Base-by-base conservation (phyloP, 768 basidiomycete genomes). In the Tricholoma sp. region DNA sequence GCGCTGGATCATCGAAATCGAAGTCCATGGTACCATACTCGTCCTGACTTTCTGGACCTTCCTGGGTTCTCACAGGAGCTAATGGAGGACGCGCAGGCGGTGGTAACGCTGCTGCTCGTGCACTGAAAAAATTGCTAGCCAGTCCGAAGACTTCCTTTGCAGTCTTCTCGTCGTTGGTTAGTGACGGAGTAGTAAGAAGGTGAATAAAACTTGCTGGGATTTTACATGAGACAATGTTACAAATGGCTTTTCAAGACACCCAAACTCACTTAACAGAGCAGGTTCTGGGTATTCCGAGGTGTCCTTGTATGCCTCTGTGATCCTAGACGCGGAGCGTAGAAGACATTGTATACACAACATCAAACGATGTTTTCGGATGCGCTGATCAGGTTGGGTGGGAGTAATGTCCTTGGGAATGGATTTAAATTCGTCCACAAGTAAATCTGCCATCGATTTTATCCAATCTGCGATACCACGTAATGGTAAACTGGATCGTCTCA, bases 21-120 rank as follows among this genome's bases (percentile, higher is more conserved):
- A 86, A 64, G 44, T 74, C 72, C 20, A 66, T 53, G 24, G 60
- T 59, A 13, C 79, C 82, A 59, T 84, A 93, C 52, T 87, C 84
- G 55, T 92, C 89, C 64, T 94, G 90, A 59, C 87, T 91, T 58
- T 92, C 91, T 63, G 83, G 81, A 44, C 77, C 79, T 36, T 80
- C 80, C 15, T 65, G 66, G 7, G 61, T 59, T 13, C 45, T 58
- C 34, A 65, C 65, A 32, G 58, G 47, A 53, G 55, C 59, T n/a
- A 68, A 58, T 4, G 65, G 57, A 6, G 70, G 70, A 1, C 70
- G 76, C 29, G 70, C 66, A 0, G 75, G 78, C 17, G 69, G 69
- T 9, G 83, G 83, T 28, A 88, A 61, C 31, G 77, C 76, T 11
- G 59, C 67, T 11, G 70, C 64, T 33, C 90, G 78, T 15, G 77